A percentile compares a stretch with the other conserved stretches of the same genome.
Conservation (phyloP, 23 red algal genomes). For the Cyanidiococcus yangmingshanensis region DNA sequence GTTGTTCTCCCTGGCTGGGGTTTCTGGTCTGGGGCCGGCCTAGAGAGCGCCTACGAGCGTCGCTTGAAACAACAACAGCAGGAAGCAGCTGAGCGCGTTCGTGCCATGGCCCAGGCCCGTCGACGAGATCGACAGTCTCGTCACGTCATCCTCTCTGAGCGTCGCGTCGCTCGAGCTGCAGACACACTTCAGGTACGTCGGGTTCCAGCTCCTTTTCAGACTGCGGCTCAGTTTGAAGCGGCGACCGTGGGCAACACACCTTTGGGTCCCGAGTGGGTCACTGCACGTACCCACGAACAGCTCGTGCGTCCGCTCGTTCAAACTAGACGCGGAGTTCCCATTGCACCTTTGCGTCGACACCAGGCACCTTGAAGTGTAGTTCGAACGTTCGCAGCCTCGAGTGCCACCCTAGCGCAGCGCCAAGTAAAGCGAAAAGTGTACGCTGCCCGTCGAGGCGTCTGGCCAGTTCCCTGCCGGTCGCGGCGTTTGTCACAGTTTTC, state of each 20-base stretch:
- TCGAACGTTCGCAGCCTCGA: too few species aligned
- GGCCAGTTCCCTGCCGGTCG: too few species aligned
- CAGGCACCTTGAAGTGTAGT: too few species aligned
- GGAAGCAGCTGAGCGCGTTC: background rate
- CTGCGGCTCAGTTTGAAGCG: background rate
- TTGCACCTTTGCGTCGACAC: background rate
- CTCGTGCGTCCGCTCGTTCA: conserved; percentile 1
- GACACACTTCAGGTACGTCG: background rate
- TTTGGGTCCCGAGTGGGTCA: conserved; percentile 10
- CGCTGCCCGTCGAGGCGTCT: too few species aligned
- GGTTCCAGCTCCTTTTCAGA: background rate
- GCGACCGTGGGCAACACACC: conserved; percentile 1
- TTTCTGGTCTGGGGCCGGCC: background rate
- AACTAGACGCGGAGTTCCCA: background rate
- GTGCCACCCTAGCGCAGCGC: too few species aligned
- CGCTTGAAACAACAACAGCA: background rate
- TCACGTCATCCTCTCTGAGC: conserved; percentile 13
- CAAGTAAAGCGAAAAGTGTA: too few species aligned
- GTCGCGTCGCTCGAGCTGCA: background rate
- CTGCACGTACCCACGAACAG: background rate
- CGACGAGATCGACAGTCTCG: background rate
- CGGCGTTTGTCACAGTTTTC: too few species aligned
- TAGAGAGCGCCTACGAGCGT: background rate
- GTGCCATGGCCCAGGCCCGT: background rate
- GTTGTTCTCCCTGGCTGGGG: conserved; percentile 7